These are phyloP conservation scores for Cryptococcus deneoformans DNA, from an alignment of 1,284 basidiomycete species.

Conservation along the genomic window DNA sequence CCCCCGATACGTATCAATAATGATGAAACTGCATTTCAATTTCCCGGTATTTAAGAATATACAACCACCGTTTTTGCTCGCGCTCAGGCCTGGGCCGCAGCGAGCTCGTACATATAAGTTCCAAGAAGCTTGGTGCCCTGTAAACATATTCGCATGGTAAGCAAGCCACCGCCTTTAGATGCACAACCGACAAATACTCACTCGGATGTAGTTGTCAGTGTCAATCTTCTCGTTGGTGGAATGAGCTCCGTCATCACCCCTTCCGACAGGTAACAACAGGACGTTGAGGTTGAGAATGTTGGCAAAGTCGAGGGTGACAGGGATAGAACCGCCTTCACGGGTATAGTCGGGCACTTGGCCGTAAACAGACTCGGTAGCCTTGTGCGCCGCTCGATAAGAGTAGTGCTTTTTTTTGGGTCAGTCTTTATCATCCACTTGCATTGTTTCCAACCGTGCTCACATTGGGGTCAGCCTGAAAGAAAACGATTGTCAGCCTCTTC, in stretches of 20 bases:
- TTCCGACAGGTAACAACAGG: conserved; percentile 84
- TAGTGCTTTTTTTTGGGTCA: conserved; percentile 59
- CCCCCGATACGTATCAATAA: neutral
- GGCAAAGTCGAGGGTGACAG: conserved; percentile 93
- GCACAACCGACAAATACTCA: conserved; percentile 12
- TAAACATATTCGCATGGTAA: neutral
- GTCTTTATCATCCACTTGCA: no score
- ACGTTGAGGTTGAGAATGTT: conserved; percentile 72
- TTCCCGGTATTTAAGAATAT: neutral
- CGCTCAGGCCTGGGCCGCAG: conserved; percentile 33
- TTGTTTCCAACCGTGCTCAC: conserved; percentile 5
- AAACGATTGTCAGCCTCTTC: neutral
- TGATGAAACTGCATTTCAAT: neutral
- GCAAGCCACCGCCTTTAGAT: neutral
- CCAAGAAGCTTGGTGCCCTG: conserved; percentile 68
- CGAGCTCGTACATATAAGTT: conserved; percentile 78
- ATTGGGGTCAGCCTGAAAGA: conserved; percentile 36
- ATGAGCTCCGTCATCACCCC: conserved; percentile 87
- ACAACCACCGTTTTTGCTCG: neutral
- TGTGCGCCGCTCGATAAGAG: conserved; percentile 90
- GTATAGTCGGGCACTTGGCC: conserved; percentile 81
- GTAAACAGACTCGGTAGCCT: conserved; percentile 70
- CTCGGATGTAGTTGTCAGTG: conserved; percentile 86
- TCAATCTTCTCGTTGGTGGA: conserved; percentile 94
- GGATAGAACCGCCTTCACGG: conserved; percentile 91